Base-by-base conservation (phyloP, 2,329 filamentous ascomycete genomes). In the Arthrobotrys conoides region DNA sequence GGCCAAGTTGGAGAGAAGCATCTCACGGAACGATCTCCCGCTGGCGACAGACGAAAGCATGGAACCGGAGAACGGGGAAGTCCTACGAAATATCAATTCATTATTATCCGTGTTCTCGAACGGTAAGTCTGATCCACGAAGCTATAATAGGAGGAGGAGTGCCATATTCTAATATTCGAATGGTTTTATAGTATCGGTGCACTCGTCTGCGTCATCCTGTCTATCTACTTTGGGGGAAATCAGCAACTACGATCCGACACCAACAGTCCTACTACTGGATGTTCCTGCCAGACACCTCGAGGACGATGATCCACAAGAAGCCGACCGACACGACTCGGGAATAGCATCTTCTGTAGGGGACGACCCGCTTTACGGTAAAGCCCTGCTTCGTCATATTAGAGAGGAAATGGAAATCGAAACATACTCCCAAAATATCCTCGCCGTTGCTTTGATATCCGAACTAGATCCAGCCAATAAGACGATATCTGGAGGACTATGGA, bases 221-320 rank as follows among this genome's bases (percentile, higher is more conserved):
- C 85, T 88, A 80, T 84, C 85, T 16, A 87, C 87, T 82, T 83
- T 89, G 20, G 86, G 86, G 69, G 87, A 88, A 80, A 83, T 89
- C 38, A 86, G 85, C 81, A 86, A 87, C 67, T 83, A 84, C 70
- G 85, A 87, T 64, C 86, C 86, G 80, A 86, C 85, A 63, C 88
- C 88, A n/a, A 87, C 87, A 5, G 86, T 90, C 63, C 87, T 88
- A 20, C 86, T 89, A 53, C 85, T 89, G 81, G 87, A 88, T 82
- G 85, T 89, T 41, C 82, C 84, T 81, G 75, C 83, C 16, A 73
- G 79, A 51, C 76, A 81, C 44, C 71, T 79, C 22, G 78, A 79
- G 38, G 79, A 81, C 38, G 80, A 82, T 59, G 72, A 81, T 20
- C 71, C 72, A 36, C 57, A 78, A 41, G 67, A 77, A 59, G 76